Evolutionary conservation across 2,329 filamentous ascomycete genomes (phyloP).

Genomic region (Nannizzia gypsea): DNA sequence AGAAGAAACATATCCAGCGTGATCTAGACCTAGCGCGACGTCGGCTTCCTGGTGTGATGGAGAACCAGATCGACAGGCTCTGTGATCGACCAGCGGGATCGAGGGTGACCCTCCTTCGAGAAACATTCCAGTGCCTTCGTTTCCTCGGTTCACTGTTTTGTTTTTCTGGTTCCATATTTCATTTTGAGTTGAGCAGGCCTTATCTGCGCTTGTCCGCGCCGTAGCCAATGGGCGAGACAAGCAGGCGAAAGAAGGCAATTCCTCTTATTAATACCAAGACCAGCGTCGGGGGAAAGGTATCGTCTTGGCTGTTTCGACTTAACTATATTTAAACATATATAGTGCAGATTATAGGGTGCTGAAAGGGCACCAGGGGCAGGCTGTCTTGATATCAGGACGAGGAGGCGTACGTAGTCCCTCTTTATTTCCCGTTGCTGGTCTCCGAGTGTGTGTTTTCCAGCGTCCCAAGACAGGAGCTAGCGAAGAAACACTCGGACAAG

Average conservation of each 20-base stretch:
- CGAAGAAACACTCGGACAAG: not conserved
- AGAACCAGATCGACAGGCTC: not conserved
- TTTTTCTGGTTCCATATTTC: not conserved
- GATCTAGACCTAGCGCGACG: not conserved
- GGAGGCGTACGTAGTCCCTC: not conserved
- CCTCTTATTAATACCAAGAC: not conserved
- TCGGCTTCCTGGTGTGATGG: slow-evolving; percentile 1
- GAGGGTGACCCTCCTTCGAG: not conserved
- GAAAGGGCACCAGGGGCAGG: not conserved
- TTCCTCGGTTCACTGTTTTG: not conserved
- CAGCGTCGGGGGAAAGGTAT: not conserved
- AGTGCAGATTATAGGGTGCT: not conserved
- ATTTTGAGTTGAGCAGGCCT: not conserved
- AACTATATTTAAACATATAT: not conserved
- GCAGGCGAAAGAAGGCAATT: not conserved
- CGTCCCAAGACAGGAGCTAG: not conserved
- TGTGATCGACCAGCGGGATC: not conserved
- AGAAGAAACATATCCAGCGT: not conserved
- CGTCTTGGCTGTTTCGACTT: not conserved
- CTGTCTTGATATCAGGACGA: not conserved
- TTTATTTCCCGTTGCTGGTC: not conserved
- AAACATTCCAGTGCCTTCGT: not conserved
- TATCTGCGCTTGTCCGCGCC: not conserved
- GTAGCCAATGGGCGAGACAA: not conserved
- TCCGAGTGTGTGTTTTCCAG: not conserved